Conservation (phyloP, 2,329 filamentous ascomycete genomes). For the Alternaria sp. region DNA sequence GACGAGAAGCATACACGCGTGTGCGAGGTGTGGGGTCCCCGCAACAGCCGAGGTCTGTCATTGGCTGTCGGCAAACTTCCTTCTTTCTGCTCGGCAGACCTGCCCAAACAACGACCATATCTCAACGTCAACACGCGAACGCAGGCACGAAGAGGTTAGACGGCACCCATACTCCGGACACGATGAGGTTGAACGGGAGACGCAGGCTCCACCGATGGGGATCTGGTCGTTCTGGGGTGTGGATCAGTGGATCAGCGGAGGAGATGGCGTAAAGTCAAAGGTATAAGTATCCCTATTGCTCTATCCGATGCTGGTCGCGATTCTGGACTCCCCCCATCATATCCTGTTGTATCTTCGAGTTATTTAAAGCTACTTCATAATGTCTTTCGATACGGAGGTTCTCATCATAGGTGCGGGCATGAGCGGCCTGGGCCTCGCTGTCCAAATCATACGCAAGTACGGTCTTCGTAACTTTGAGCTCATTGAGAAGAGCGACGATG, state of each 20-base stretch:
- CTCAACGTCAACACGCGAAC: constrained; percentile 5
- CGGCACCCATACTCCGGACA: constrained; percentile 6
- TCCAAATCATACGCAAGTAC: constrained; percentile 53
- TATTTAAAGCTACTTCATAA: background rate
- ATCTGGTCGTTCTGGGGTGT: background rate
- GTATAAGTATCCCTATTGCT: constrained; percentile 10
- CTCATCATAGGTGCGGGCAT: constrained; percentile 60
- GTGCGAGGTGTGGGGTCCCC: constrained; percentile 18
- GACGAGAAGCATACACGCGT: constrained; percentile 24
- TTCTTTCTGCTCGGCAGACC: constrained; percentile 21
- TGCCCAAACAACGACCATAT: constrained; percentile 9
- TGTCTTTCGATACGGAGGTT: constrained; percentile 53
- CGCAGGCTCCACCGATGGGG: background rate
- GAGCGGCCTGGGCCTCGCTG: constrained; percentile 55
- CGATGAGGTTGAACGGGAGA: background rate
- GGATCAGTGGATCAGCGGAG: background rate
- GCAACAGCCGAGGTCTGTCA: constrained; percentile 1
- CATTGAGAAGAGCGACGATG: constrained; percentile 52
- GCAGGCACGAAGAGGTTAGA: background rate
- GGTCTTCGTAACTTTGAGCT: constrained; percentile 50
- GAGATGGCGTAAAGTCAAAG: background rate
- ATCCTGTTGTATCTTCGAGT: background rate
- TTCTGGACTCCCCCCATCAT: background rate
- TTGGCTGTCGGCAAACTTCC: constrained; percentile 19
- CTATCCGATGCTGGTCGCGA: background rate